Conservation (phyloP, 192 early-diverging fungal genomes). For the Podila minutissima region DNA sequence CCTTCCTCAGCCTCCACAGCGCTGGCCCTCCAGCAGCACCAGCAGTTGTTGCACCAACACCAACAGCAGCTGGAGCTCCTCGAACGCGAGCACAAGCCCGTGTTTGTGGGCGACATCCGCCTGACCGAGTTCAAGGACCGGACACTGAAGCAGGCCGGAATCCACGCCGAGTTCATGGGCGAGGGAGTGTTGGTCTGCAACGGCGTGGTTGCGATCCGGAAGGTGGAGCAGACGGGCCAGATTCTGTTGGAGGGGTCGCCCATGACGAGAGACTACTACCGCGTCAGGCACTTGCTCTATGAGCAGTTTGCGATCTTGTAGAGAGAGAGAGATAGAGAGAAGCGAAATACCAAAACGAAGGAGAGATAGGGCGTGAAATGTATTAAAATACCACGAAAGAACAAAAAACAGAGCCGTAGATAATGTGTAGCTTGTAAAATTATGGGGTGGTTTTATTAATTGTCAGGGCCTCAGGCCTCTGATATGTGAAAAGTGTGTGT, state of each 20-base stretch:
- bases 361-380: too few species aligned
- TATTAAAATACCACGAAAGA: too few species aligned
- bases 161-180: constrained; percentile 82
- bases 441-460: too few species aligned
- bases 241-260: constrained; percentile 30
- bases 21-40: neutral
- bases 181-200: constrained; percentile 90
- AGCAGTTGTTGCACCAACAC: constrained; percentile 30
- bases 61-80: constrained; percentile 41
- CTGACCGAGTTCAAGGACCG: constrained; percentile 82
- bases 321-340: too few species aligned
- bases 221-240: constrained; percentile 49
- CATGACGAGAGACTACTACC: constrained; percentile 75
- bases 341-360: too few species aligned
- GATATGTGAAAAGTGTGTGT: too few species aligned
- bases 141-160: constrained; percentile 76
- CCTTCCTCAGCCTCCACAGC: neutral
- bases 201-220: constrained; percentile 74
- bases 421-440: too few species aligned
- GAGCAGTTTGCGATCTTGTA: constrained; percentile 79
- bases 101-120: constrained; percentile 87
- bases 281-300: constrained; percentile 75
- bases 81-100: constrained; percentile 62
- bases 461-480: too few species aligned
- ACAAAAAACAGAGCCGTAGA: too few species aligned